Conservation (phyloP, 2,329 filamentous ascomycete genomes). For the Pseudogymnoascus sp. region DNA sequence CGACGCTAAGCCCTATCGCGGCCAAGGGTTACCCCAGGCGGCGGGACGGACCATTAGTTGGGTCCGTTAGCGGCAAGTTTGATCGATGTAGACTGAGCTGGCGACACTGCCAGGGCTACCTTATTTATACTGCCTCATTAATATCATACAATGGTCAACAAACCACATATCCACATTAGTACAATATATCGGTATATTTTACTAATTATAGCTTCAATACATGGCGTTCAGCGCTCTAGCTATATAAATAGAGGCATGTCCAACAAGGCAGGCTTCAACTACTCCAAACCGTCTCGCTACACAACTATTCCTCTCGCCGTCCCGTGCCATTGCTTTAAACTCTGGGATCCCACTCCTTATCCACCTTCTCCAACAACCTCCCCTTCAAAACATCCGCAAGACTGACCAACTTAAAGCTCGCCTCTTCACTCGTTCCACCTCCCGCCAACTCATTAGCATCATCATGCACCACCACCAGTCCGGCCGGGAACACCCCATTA, state of each 20-base stretch:
- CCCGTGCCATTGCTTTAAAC: neutral
- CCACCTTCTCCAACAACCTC: slow-evolving; percentile 31
- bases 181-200: too few species aligned
- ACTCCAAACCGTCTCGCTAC: neutral
- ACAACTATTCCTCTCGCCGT: neutral
- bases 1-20: neutral
- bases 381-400: slow-evolving; percentile 26
- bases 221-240: neutral
- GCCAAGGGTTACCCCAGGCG: neutral
- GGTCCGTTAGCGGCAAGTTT: neutral
- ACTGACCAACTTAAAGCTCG: slow-evolving; percentile 44
- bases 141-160: neutral
- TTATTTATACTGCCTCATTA: neutral
- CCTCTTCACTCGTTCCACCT: slow-evolving; percentile 38
- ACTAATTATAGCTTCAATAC: neutral
- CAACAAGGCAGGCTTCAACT: neutral
- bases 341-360: slow-evolving; percentile 34
- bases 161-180: too few species aligned
- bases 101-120: neutral
- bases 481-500: slow-evolving; percentile 35
- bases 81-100: neutral
- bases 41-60: neutral
- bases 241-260: neutral
- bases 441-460: slow-evolving; percentile 44
- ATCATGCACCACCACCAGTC: slow-evolving; percentile 45